Conservation (phyloP, 140 eudicot species). For the Anethum foeniculum region DNA sequence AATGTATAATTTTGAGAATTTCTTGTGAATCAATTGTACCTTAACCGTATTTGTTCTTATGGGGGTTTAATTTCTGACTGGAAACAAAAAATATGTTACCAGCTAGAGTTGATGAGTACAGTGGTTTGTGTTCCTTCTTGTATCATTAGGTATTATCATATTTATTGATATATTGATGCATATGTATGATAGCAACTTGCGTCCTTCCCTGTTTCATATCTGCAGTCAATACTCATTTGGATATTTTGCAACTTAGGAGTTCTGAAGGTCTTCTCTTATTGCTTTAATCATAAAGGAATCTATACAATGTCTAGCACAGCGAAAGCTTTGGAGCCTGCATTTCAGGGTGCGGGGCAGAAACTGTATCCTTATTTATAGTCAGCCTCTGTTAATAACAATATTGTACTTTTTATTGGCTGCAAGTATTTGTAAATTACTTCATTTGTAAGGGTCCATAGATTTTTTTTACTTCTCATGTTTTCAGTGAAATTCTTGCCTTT, state of each 20-base stretch:
- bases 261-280: not conserved
- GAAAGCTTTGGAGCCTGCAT: conserved; percentile 93
- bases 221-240: not conserved
- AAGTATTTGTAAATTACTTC: not conserved
- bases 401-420: not conserved
- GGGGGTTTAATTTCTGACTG: not conserved
- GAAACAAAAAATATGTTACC: not conserved
- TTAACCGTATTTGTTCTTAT: not conserved
- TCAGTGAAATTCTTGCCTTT: not conserved
- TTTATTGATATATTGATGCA: not conserved
- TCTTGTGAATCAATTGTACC: not conserved
- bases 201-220: not conserved
- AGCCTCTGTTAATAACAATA: conserved; percentile 8
- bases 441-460: not conserved
- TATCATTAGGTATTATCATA: not conserved
- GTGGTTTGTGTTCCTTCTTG: not conserved
- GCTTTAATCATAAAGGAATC: conserved; percentile 12
- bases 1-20: not conserved
- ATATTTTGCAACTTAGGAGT: conserved; percentile 15
- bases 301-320: conserved; percentile 61
- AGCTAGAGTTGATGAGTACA: not conserved
- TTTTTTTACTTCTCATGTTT: not conserved
- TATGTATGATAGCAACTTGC: not conserved
- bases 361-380: conserved; percentile 60
- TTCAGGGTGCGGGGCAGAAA: conserved; percentile 88